Base-by-base conservation (phyloP, 2,329 filamentous ascomycete genomes). In the Xylariaceae sp. region DNA sequence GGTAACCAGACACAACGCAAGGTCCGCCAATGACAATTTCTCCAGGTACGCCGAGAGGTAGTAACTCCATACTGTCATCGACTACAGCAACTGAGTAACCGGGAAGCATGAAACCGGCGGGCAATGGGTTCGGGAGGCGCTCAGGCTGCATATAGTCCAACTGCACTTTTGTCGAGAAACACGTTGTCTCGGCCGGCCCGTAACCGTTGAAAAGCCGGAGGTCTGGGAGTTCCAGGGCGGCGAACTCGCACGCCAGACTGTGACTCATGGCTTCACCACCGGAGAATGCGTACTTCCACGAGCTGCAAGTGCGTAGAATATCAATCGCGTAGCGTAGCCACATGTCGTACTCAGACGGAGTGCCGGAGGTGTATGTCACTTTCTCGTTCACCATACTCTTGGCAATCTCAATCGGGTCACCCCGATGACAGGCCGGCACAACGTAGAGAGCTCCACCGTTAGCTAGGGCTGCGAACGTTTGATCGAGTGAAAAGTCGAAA, bases 401-500 rank as follows among this genome's bases (percentile, higher is more conserved):
- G 1, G 70, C 58, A 2, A 78, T 51, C 1, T 53, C 65, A 0
- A 62, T 16, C 0, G 74, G 69, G 56, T 78, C 76, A 7, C 69
- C 69, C 2, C 76, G 70, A 4, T 49, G 23, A 1, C 70, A 64
- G 1, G 67, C 37, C 8, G 45, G 31, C 14, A 48, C 73, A 3
- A 79, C 62, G 39, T 64, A 31, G 6, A 77, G 39, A 0, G 54
- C 67, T 2, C 70, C 74, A 3, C 73, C 74, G 37, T 64, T 65
- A 1, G 53, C 57, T 4, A 77, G 63, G 1, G 65, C 69, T 7
- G 60, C 56, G 48, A 73, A 71, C 6, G 69, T 69, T 44, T 76
- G 71, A 4, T 58, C 57, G 0, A 71, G 28, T 0, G 73, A 73
- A 23, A 71, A 37, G 57, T 78, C 71, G 53, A 76, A 78, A 6